These are phyloP conservation scores for Globisporangium barbulae DNA, from an alignment of 352 stramenopile species.

Conservation along the genomic window DNA sequence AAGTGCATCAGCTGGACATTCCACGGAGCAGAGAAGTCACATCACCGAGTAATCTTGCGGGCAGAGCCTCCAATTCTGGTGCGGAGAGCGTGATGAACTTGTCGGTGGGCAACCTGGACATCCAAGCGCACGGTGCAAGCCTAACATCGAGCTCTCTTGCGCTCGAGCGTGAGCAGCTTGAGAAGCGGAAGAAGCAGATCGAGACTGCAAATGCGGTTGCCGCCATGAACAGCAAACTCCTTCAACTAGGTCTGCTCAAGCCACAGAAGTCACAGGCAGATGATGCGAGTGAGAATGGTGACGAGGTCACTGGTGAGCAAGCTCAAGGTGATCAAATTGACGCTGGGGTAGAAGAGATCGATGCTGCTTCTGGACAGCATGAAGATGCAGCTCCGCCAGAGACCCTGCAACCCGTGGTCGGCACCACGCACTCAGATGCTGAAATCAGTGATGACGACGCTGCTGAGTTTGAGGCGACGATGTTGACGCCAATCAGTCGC, in stretches of 20 bases:
- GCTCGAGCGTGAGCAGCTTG: slow-evolving; percentile 63
- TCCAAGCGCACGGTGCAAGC: not conserved
- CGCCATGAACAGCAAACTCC: slow-evolving; percentile 68
- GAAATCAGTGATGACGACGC: not conserved
- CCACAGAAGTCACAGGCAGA: slow-evolving; percentile 17
- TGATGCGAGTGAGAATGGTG: not conserved
- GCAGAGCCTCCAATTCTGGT: not conserved
- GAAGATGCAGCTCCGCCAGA: not conserved
- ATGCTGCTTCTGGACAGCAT: not conserved
- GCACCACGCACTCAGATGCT: not conserved
- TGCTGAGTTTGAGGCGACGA: not conserved
- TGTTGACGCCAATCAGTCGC: not conserved
- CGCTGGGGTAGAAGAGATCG: not conserved
- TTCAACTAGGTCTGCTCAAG: slow-evolving; percentile 56
- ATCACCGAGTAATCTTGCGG: not conserved
- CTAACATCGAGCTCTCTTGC: slow-evolving; percentile 34
- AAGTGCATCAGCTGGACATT: slow-evolving; percentile 17
- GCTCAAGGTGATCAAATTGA: not conserved
- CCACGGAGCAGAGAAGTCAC: slow-evolving; percentile 11
- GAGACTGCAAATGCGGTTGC: slow-evolving; percentile 74
- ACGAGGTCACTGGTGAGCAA: not conserved
- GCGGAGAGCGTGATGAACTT: slow-evolving; percentile 30
- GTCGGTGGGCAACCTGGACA: slow-evolving; percentile 25
- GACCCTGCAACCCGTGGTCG: not conserved
- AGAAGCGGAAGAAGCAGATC: slow-evolving; percentile 67